Base-by-base conservation (phyloP, 306 rosid genomes). In the Clitoria ternatea region DNA sequence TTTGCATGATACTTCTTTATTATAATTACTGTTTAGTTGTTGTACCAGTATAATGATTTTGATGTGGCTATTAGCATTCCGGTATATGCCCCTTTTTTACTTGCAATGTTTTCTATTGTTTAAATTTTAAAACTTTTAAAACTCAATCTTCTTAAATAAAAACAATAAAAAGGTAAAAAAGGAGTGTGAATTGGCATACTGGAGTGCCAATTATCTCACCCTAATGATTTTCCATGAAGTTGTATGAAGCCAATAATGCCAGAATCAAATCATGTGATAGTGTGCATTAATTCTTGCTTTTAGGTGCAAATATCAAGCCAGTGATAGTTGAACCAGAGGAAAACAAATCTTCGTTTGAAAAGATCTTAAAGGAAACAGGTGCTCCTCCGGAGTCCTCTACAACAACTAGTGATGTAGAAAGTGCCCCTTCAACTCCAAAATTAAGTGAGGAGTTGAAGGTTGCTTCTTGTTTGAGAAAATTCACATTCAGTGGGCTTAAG, bases 381-480 rank as follows among this genome's bases (percentile, higher is more conserved):
- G 79, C 83, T 64, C 81, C 76, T 27, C 79, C 70, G 59, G 94
- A 71, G 63, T 85, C 96, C 61, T 82, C 96, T 9, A 82, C 90
- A 13, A 79, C 89, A 18, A 80, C 87, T 55, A 89, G 93, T 70
- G 83, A 85, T 72, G 88, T 69, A 0, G 99, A 89, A 70, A 87
- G 99, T 74, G 75, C 79, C 53, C 70, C 90, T 27, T 84, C 95
- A 52, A 89, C 96, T 6, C 90, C 96, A 8, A 81, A 82, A 75
- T 77, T 85, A 68, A 94, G 99, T n/a, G 96, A 89, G 76, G 99
- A 91, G 44, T 84, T 91, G 85, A 94, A 86, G 88, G 87, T 89
- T 67, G 85, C 99, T 76, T 91, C 96, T 47, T 85, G 89, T 79
- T 88, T 94, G 48, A 86, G 97, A 76, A 94, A 89, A 79, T 94